These are phyloP conservation scores for Phialocephala subalpina DNA, from an alignment of 2,329 filamentous ascomycete species.

Conservation along the genomic window DNA sequence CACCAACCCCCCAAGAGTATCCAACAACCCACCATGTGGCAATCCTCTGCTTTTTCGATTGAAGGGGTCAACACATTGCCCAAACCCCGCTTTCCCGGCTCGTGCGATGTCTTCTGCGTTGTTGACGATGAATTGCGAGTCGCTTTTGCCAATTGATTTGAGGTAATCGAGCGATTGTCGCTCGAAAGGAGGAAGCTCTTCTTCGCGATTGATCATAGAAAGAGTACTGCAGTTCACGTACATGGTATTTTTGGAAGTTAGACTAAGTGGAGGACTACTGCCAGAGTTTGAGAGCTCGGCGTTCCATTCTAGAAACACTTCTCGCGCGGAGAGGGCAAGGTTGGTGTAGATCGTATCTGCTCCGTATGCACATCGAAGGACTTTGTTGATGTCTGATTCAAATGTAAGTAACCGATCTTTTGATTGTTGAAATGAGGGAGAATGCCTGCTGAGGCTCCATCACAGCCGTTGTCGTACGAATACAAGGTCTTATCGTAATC, in stretches of 20 bases:
- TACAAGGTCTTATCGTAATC: background rate
- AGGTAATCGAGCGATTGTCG: constrained; percentile 6
- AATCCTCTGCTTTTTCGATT: constrained; percentile 4
- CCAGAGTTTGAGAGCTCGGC: background rate
- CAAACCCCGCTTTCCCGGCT: constrained; percentile 1
- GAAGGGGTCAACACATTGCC: constrained; percentile 6
- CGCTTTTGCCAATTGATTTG: constrained; percentile 1
- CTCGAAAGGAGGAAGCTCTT: background rate
- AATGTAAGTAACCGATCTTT: background rate
- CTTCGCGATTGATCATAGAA: background rate
- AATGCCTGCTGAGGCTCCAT: constrained; percentile 5
- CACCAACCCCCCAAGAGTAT: constrained; percentile 5
- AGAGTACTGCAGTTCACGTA: constrained; percentile 2
- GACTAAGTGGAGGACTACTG: background rate
- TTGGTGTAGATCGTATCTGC: constrained; percentile 6
- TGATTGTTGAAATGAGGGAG: background rate
- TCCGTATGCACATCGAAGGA: background rate
- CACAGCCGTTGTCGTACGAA: constrained; percentile 7
- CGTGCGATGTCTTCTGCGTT: background rate
- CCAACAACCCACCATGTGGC: constrained; percentile 7
- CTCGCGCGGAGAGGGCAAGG: constrained; percentile 2
- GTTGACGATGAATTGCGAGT: constrained; percentile 10
- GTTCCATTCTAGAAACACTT: constrained; percentile 11
- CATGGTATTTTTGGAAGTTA: background rate
- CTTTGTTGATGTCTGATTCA: constrained; percentile 4